Evolutionary conservation across 2,329 filamentous ascomycete species (phyloP), one percentile per base, ranked within the genome.

Genomic region (Microdochium nivale): DNA sequence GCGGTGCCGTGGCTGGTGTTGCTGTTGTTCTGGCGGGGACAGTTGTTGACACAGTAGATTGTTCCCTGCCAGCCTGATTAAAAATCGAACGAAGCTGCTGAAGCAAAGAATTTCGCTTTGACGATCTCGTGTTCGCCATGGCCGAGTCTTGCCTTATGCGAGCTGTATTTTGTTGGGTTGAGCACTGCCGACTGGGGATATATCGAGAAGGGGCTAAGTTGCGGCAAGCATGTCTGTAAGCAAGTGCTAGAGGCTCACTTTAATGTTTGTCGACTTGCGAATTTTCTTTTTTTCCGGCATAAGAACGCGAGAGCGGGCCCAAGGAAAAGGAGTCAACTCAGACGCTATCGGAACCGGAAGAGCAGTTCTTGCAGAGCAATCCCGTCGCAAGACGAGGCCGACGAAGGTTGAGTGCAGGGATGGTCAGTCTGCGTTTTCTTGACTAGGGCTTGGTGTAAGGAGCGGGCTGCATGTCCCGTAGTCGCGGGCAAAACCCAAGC

Each of bases 71-170:
- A 13, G 40, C 40, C 21, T 44, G 49, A 19, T 46, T 49, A 19
- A 53, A 32, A 23, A 51, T 48, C 23, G 53, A 53, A 37, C 49
- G 53, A 49, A 53, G 40, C 37, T 51, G 53, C 32, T 47, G 27
- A 19, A 53, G 25, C 37, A 52, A 23, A 5, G 53, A 50, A 13
- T 49, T 30, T 25, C 49, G 53, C 49, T 46, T 55, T 44, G 30
- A 43, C 13, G 19, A 10, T 49, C 21, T 25, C n/a, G 35, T 13
- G n/a, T 13, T n/a, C 19, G 10, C 40, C 40, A 44, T 44, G 40
- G 40, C 19, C 19, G n/a, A 10, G 8, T 21, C 16, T 23, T 44
- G 27, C 27, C 32, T 46, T 7, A 37, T 19, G 3, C 27, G 19
- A n/a, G 44, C 11, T 35, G 48, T 43, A 13, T 25, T 44, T 43